Conservation (phyloP, 495 filamentous ascomycete genomes). For the Paragyromitra xinjiangensis region DNA sequence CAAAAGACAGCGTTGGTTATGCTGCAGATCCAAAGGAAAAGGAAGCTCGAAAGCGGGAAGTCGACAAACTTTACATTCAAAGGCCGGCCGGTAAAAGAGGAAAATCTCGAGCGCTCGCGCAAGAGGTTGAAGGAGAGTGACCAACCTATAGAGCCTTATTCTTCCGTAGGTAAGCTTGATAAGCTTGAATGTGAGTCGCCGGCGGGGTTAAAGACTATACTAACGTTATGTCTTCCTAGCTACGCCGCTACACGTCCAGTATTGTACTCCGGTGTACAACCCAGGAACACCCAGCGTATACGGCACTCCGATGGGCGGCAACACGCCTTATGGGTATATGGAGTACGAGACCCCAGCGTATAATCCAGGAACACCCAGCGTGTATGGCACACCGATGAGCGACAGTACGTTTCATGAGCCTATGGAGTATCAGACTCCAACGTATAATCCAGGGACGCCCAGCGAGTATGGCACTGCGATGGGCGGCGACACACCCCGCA, state of each 20-base stretch:
- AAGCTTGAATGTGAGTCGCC: neutral
- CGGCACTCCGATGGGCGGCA: neutral
- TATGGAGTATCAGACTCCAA: slow-evolving; percentile 19
- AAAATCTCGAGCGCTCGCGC: slow-evolving; percentile 27
- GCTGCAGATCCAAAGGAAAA: slow-evolving; percentile 12
- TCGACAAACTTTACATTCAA: slow-evolving; percentile 26
- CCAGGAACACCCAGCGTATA: slow-evolving; percentile 6
- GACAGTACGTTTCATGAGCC: neutral
- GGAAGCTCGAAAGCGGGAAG: neutral
- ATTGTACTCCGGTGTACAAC: neutral
- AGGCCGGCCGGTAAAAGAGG: slow-evolving; percentile 5
- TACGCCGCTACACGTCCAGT: slow-evolving; percentile 8
- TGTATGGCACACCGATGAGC: neutral
- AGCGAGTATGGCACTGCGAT: slow-evolving; percentile 8
- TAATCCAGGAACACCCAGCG: slow-evolving; percentile 3
- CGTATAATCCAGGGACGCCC: neutral
- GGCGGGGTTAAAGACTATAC: neutral
- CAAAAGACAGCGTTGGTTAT: slow-evolving; percentile 10
- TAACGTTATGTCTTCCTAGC: neutral
- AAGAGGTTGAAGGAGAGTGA: neutral
- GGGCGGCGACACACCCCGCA: neutral
- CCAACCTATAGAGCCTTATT: neutral
- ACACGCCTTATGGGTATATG: neutral
- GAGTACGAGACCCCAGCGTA: slow-evolving; percentile 5
- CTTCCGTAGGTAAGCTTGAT: slow-evolving; percentile 4